phyloP scores from a whole-genome alignment of 139 green algal species.

The Tetradesmus lagerheimii region DNA sequence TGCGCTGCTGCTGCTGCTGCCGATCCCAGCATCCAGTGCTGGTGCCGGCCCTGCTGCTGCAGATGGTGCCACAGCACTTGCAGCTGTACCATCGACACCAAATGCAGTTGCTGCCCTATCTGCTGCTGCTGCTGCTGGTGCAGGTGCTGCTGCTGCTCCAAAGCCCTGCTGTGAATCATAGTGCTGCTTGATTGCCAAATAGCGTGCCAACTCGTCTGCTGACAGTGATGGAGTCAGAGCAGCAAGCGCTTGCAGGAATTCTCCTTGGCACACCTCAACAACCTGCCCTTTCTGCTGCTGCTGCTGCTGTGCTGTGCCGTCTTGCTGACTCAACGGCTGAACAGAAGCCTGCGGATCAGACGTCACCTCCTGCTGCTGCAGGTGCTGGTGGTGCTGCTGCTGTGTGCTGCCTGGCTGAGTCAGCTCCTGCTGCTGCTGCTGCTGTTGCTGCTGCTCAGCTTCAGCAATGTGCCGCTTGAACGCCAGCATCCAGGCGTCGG shows the following conservation, averaged over 20 bases:
- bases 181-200: conserved; percentile 77
- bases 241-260: conserved; percentile 77
- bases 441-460: neutral
- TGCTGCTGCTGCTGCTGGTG: neutral
- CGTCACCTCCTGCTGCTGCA: neutral
- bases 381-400: neutral
- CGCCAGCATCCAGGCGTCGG: conserved; percentile 92
- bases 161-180: conserved; percentile 72
- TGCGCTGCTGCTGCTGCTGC: neutral
- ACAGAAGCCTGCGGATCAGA: too few species aligned
- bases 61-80: too few species aligned
- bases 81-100: neutral
- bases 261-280: conserved; percentile 70
- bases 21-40: neutral
- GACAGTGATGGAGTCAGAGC: conserved; percentile 86
- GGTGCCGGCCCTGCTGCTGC: neutral
- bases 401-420: neutral
- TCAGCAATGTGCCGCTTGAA: conserved; percentile 66
- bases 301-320: neutral
- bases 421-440: neutral
- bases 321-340: neutral
- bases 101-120: neutral
- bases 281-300: neutral
- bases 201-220: conserved; percentile 81
- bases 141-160: neutral